Base-by-base conservation (phyloP, 2,329 filamentous ascomycete genomes). In the Fulvia fulva region DNA sequence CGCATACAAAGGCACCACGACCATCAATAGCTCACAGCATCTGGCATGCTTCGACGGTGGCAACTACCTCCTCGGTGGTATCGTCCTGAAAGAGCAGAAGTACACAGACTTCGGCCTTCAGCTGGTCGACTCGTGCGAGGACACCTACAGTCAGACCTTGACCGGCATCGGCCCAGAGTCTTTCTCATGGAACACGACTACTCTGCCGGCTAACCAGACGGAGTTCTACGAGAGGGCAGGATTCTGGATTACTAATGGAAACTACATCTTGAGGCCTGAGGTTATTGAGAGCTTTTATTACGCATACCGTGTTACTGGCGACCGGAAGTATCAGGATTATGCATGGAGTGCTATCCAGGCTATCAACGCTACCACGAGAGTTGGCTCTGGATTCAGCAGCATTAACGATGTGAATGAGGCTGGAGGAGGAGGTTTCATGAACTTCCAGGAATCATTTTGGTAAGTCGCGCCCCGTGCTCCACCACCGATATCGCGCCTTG, bases 371-470 rank as follows among this genome's bases (percentile, higher is more conserved):
- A 58, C 59, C 1, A 45, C 57, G 45, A 51, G 62, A 3, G 51
- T 62, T 1, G 61, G 59, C 6, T 58, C 53, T n/a, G 61, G 63
- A 12, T 64, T 64, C 43, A 49, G 51, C 11, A 56, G 50, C 19
- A 57, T 65, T 25, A 55, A 51, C 9, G 56, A 66, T 47, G 64
- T 66, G 5, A 51, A 64, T 30, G 49, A 45, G 11, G 28, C 44
- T 11, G 58, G 58, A 16, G 63, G 63, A 2, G 88, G 88, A 0
- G 73, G 75, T 0, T 84, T 81, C 59, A 73, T 74, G 44, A 84
- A 96, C 71, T 87, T 87, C 71, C 88, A 93, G 79, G 90, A 96
- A 76, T 92, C 88, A 67, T 96, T 94, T 76, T 87, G 88, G 78
- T 57, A 41, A 41, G 37, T 41, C 37, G 37, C 8, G 37, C 37